These are phyloP conservation scores for Acacia pycnantha DNA, from an alignment of 331 rosid species.

Conservation along the genomic window DNA sequence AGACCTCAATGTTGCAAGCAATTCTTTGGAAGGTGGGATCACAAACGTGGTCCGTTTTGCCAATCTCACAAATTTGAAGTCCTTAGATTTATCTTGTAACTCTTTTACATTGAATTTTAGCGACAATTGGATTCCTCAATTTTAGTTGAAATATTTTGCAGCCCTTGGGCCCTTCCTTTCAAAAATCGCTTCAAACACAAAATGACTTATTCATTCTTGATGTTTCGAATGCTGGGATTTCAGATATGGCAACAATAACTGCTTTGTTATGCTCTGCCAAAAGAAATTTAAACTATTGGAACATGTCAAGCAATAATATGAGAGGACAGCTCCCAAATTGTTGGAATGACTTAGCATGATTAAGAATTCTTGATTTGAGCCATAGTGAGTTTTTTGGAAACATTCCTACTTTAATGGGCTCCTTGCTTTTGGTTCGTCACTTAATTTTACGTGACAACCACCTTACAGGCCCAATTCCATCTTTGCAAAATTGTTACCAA, in stretches of 20 bases:
- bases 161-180: background rate
- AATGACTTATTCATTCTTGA: too few relatives aligned
- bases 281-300: background rate
- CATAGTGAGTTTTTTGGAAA: background rate
- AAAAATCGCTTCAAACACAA: background rate
- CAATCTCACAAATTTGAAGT: constrained; percentile 8
- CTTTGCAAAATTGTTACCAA: background rate
- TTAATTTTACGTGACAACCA: background rate
- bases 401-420: background rate
- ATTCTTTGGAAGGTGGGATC: constrained; percentile 21
- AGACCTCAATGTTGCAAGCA: background rate
- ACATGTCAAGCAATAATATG: background rate
- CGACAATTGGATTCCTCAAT: background rate
- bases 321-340: background rate
- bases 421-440: background rate
- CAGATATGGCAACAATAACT: too few relatives aligned
- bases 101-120: background rate
- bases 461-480: background rate
- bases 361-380: background rate
- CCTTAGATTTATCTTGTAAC: background rate
- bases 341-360: background rate
- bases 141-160: too few relatives aligned
- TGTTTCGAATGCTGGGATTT: background rate
- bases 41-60: constrained; percentile 18
- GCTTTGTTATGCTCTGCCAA: background rate